Base-by-base conservation (phyloP, 2,329 filamentous ascomycete species). In the Xylaria sp. region DNA sequence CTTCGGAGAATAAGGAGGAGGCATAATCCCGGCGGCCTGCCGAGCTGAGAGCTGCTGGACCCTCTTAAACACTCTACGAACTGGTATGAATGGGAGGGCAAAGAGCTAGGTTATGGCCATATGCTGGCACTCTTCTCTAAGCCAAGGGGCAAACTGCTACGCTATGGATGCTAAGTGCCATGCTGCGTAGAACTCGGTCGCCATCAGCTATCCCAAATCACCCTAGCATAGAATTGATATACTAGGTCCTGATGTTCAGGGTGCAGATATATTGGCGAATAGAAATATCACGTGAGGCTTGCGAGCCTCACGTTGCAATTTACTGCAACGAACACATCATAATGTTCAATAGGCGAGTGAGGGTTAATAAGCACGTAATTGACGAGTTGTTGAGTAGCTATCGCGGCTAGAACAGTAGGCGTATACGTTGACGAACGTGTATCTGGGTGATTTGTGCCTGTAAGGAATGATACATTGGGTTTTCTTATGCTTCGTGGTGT, bases 1-100 rank as follows among this genome's bases (percentile, higher is more conserved):
- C 67, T 54, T 70, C 68, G 57, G 68, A 75, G 54, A 45, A 70
- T 36, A 60, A 62, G 45, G 63, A 67, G 17, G 58, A 66, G 19
- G 61, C 12, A 17, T 71, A 48, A 57, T 5, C 11, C 45, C 36
- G 11, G 17, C 2, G 21, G 45, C 56, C 12, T 1, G 17, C 36
- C 36, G 14, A 24, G 34, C 8, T 36, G 24, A 53, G 12, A n/a
- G 14, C 19, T 50, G 6, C 45, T 42, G 14, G 11, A 11, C 17
- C 36, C 4, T 19, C 30, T 53, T 11, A 5, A 24, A n/a, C 9
- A 32, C 56, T 34, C 47, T 19, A 9, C 39, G n/a, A 34, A 51
- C 17, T 32, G 1, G 21, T 53, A 54, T 12, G 53, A 32, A n/a
- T 19, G 8, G 3, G 34, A n/a, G 2, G 19, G 39, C 27, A 21